Evolutionary conservation across 2,329 filamentous ascomycete genomes (phyloP), one percentile per base, ranked within the genome.

Genomic region (Aspergillus neotritici): DNA sequence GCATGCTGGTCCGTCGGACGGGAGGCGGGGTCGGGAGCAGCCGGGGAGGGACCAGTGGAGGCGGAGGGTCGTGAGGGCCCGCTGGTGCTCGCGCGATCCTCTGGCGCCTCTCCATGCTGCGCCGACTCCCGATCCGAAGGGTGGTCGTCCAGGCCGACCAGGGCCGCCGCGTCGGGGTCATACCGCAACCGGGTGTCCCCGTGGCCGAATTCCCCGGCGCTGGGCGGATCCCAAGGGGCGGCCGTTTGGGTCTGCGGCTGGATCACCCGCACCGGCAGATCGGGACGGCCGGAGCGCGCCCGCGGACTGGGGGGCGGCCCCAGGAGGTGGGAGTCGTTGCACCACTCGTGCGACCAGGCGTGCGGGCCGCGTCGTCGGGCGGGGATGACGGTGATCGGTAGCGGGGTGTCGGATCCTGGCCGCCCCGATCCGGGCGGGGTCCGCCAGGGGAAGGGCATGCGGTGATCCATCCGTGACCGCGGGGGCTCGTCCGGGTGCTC

Each of bases 311-410:
- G 41, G 4, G 53, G 43, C 11, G 43, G 42, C 25, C 55, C 51
- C n/a, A 56, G 49, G 15, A 58, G 44, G 30, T 43, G 55, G 10
- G 57, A 54, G 41, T 56, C 48, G 14, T 54, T 52, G 25, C 54
- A 54, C 40, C 56, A 60, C 36, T 67, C 65, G 6, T 77, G 75
- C 33, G 72, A 77, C 75, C 77, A 80, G 5, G 74, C 75, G 35
- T 77, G 66, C 30, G 74, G 73, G 31, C 68, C 69, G 31, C 75
- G 68, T 16, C 73, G 73, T 47, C 78, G 76, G 4, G 78, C 78
- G 3, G 79, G 80, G 39, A 83, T 80, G 25, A 83, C 71, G 0
- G 78, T 83, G 14, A 82, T 72, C 2, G 78, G 77, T 10, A 80
- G 53, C 14, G 73, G 64, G 5, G 58, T 57, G 14, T 73, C 68